Evolutionary conservation across 257 asterid species (phyloP).

Genomic region (Jacaranda copaia): DNA sequence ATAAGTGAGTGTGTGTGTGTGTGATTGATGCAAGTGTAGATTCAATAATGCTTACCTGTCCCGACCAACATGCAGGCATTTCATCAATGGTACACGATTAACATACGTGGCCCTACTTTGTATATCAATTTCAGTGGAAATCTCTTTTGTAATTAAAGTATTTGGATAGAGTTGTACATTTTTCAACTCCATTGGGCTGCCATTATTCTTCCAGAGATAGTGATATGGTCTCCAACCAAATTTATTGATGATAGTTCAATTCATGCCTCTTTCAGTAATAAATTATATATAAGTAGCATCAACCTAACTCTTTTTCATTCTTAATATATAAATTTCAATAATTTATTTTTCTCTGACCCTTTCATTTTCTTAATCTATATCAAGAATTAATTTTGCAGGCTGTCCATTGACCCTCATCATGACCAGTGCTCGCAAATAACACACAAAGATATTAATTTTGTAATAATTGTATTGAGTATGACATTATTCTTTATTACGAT

Average conservation of each 20-base stretch:
- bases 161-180: conserved; percentile 31
- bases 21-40: too few relatives aligned
- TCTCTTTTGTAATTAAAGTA: neutral
- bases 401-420: too few relatives aligned
- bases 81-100: conserved; percentile 17
- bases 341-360: neutral
- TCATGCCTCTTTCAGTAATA: conserved; percentile 14
- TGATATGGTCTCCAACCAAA: conserved; percentile 36
- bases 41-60: neutral
- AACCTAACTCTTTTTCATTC: neutral
- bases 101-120: conserved; percentile 27
- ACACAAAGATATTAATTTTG: too few relatives aligned
- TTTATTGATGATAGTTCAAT: conserved; percentile 40
- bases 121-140: conserved; percentile 23
- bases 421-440: too few relatives aligned
- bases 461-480: too few relatives aligned
- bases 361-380: too few relatives aligned
- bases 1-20: neutral
- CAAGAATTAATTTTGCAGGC: too few relatives aligned
- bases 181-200: conserved; percentile 18
- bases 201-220: conserved; percentile 35
- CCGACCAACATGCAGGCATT: conserved; percentile 48
- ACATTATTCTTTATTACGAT: too few relatives aligned
- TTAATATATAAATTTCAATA: neutral
- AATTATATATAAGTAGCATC: neutral